These are phyloP conservation scores for Fusarium sp. DNA, from an alignment of 2,329 filamentous ascomycete species.

Conservation along the genomic window DNA sequence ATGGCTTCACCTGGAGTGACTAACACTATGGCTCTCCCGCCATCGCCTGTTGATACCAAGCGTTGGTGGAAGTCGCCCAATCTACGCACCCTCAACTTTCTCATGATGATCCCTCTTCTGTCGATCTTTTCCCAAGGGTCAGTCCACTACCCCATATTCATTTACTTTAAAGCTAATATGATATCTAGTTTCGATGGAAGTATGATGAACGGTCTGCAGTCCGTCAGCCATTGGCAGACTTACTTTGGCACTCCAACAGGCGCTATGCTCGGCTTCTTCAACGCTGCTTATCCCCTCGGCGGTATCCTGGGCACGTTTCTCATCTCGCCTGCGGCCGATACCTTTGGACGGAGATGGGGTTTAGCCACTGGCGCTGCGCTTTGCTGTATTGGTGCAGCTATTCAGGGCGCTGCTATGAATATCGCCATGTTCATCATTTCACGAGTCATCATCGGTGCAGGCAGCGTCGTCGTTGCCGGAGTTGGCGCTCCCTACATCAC, in stretches of 20 bases:
- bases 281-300: neutral
- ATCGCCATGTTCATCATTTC: slow-evolving; percentile 4
- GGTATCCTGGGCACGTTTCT: neutral
- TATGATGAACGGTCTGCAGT: slow-evolving; percentile 5
- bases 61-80: neutral
- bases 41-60: neutral
- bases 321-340: neutral
- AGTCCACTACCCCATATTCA: fast-evolving
- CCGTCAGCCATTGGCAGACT: neutral
- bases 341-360: neutral
- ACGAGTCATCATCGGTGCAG: neutral
- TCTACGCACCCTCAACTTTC: neutral
- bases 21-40: neutral
- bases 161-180: neutral
- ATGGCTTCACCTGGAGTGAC: neutral
- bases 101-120: neutral
- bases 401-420: neutral
- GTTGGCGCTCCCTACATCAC: neutral
- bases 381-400: neutral
- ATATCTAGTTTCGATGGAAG: neutral
- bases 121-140: neutral
- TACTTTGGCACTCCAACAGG: neutral
- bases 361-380: neutral
- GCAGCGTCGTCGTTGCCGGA: neutral
- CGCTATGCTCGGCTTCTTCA: neutral